Conservation (phyloP, 2,329 filamentous ascomycete species). For the Ophiostoma novo-ulmi region DNA sequence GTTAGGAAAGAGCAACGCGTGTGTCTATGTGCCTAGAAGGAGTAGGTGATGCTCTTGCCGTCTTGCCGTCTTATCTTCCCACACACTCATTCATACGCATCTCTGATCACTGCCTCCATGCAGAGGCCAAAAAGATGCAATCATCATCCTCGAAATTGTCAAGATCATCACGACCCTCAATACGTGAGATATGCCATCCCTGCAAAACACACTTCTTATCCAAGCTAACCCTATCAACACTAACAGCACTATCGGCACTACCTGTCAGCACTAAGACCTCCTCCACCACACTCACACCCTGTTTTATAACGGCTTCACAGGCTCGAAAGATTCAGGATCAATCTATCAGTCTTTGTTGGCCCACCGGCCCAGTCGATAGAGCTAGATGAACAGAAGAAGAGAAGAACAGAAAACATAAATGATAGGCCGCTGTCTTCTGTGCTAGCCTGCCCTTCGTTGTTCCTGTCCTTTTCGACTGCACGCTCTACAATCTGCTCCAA, state of each 20-base stretch:
- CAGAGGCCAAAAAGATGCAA: not conserved
- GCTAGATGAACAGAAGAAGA: not conserved
- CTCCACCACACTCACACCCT: not conserved
- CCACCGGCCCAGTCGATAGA: not conserved
- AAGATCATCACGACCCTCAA: not conserved
- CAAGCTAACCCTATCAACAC: not conserved
- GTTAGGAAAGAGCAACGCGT: not conserved
- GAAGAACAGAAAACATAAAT: not conserved
- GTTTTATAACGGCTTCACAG: not conserved
- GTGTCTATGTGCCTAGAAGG: too few species aligned
- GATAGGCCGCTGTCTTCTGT: not conserved
- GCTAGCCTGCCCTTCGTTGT: not conserved
- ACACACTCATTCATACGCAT: not conserved
- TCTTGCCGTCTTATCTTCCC: not conserved
- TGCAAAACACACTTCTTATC: not conserved
- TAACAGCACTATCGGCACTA: not conserved
- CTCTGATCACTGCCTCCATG: too few species aligned
- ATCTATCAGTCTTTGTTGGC: not conserved
- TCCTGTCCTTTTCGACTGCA: not conserved
- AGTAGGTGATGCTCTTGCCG: not conserved
- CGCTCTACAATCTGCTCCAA: conserved; percentile 1
- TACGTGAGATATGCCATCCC: not conserved
- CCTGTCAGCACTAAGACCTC: not conserved
- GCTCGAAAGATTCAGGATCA: not conserved
- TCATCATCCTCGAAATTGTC: not conserved